Evolutionary conservation across 139 green algal genomes (phyloP), one percentile per base, ranked within the genome.

Genomic region (Coelastrella sp.): DNA sequence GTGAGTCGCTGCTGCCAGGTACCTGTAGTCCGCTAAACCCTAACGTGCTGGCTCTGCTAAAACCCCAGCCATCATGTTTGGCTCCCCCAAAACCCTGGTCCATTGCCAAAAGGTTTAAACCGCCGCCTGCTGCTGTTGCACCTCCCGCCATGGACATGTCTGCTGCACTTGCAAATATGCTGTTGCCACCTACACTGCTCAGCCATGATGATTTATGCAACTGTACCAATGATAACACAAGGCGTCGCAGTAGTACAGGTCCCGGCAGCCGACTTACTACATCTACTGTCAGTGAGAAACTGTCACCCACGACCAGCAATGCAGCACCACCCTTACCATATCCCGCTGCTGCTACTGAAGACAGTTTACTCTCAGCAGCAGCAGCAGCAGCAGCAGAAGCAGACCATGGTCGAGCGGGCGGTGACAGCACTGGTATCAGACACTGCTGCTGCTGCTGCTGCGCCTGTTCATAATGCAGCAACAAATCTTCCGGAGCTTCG

Each of bases 221-320:
- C 62, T 89, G 77, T 27, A 48, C 77, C 4, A 92, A 81, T n/a
- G 63, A 50, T 35, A 86, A 50, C 15, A 60, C 50, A 1, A 53
- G 35, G 25, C 15, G 35, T 25, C 35, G 45, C 50, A 86, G 19
- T 71, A 63, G 34, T n/a, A 86, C 66, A 30, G 80, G 66, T 19
- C 48, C 80, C 2, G 80, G 80, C 50, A 86, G 50, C 5, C 62
- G 51, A 51, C 84, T 86, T 25, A 77, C 35, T 4, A 93, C 84
- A 50, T 88, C 67, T n/a, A 94, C 48, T 11, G n/a, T 6, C 53
- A 71, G 59, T 45, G 59, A 5, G 59, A 38, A 48, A 25, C 45
- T 57, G 15, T 57, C 45, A 57, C 45, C 57, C 13, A 9, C 57
- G 19, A 27, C 77, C 38, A 40, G 35, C 59, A 41, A 40, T 51